A percentile compares a stretch with the other conserved stretches of the same genome.
These are phyloP conservation scores for Thuidium tamariscinum DNA, from an alignment of 225 moss, liverwort and hornwort genomes.

Conservation along the genomic window DNA sequence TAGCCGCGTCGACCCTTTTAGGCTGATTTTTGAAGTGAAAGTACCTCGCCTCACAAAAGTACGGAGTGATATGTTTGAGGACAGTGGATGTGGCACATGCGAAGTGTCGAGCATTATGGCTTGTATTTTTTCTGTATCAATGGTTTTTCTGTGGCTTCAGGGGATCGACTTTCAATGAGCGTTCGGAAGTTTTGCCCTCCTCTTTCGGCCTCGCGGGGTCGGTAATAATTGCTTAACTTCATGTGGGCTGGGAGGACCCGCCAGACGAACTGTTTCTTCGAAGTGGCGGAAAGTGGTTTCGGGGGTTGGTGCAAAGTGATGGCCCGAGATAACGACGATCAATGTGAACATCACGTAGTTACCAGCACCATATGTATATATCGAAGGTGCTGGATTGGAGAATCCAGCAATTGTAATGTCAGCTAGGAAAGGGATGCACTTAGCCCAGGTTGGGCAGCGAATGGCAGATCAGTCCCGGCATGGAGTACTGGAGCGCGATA, in stretches of 20 bases:
- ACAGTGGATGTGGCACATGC: background rate
- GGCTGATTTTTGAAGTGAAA: background rate
- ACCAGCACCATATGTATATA: background rate
- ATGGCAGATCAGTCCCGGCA: constrained; percentile 56
- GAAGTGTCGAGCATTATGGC: background rate
- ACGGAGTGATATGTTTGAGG: background rate
- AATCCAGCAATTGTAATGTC: constrained; percentile 12
- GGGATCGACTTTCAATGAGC: background rate
- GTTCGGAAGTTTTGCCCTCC: background rate
- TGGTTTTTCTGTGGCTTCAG: background rate
- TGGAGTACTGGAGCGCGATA: constrained; percentile 51
- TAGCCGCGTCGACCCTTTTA: background rate
- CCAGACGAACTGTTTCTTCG: background rate
- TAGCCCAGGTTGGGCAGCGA: constrained; percentile 40
- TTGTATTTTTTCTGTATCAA: background rate
- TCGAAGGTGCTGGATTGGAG: constrained; percentile 6
- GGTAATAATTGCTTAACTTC: background rate
- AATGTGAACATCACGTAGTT: background rate
- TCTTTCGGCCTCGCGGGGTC: background rate
- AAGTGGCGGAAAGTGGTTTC: background rate
- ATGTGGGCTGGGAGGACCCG: background rate
- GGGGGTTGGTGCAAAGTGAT: constrained; percentile 12
- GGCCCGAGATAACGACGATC: constrained; percentile 11
- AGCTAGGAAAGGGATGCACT: constrained; percentile 33
- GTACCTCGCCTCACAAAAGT: background rate